Evolutionary conservation across 73 alveolate species (phyloP).

Genomic region (Loxodes magnus): DNA sequence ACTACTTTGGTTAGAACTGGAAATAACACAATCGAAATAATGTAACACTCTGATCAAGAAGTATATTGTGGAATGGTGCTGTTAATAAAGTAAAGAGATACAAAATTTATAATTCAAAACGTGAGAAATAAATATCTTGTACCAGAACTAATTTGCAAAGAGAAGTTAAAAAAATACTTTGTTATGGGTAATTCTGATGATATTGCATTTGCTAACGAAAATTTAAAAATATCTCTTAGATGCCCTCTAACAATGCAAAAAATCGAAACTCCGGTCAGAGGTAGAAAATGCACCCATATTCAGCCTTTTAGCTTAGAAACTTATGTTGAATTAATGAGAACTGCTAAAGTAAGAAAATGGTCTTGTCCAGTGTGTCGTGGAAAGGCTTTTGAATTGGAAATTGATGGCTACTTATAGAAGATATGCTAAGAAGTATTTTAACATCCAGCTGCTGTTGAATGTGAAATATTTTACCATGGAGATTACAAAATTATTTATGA

Average conservation of each 20-base stretch:
- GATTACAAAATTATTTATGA: too few species aligned
- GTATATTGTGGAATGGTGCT: conserved; percentile 17
- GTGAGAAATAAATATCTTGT: not conserved
- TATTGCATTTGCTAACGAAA: not conserved
- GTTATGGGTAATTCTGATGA: not conserved
- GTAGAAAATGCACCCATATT: conserved; percentile 30
- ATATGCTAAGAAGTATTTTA: too few species aligned
- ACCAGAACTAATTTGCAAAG: not conserved
- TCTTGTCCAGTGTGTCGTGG: conserved; percentile 31
- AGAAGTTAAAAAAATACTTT: not conserved
- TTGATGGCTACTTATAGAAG: conserved; percentile 16
- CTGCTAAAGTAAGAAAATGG: conserved; percentile 25
- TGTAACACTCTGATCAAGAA: not conserved
- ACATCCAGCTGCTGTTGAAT: too few species aligned
- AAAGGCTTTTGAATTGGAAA: conserved; percentile 9
- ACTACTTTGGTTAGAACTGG: conserved; percentile 14
- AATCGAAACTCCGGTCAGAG: conserved; percentile 36
- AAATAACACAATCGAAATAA: conserved; percentile 18
- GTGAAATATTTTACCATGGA: too few species aligned
- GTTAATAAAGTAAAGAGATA: conserved; percentile 20
- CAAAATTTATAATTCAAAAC: conserved; percentile 15
- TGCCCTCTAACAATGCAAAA: conserved; percentile 29
- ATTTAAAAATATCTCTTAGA: conserved; percentile 9
- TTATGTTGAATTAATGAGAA: conserved; percentile 18
- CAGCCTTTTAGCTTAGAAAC: conserved; percentile 34